These are phyloP conservation scores for Oryza meyeriana DNA, from an alignment of 176 grass and related monocot genomes.

Conservation along the genomic window DNA sequence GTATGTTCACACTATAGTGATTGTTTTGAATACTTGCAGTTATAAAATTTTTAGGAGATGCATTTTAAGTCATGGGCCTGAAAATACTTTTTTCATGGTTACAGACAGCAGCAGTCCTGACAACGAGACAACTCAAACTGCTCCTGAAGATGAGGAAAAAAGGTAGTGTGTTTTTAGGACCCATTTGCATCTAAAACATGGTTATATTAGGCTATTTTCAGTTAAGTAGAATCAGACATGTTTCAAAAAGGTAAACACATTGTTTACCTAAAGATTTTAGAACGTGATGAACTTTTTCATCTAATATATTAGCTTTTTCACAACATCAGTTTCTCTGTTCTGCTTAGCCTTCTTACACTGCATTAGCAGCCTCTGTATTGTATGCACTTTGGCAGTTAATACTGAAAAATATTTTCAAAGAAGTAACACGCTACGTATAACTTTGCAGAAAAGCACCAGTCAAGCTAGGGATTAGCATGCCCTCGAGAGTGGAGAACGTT, in stretches of 20 bases:
- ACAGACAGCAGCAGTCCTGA: slow-evolving; percentile 39
- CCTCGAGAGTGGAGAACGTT: slow-evolving; percentile 72
- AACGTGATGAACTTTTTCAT: not conserved
- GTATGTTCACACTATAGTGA: slow-evolving; percentile 25
- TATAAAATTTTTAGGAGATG: not conserved
- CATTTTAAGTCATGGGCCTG: not conserved
- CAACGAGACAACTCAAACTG: slow-evolving; percentile 41
- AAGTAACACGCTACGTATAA: not conserved
- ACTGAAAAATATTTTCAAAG: not conserved
- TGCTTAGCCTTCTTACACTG: not conserved
- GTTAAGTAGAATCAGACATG: not conserved
- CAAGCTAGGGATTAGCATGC: slow-evolving; percentile 73
- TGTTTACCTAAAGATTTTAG: not conserved
- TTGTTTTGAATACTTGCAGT: slow-evolving; percentile 3
- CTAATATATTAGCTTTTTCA: not conserved
- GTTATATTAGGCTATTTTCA: not conserved
- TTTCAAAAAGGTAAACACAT: not conserved
- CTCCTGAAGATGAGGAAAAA: slow-evolving; percentile 49
- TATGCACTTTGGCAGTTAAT: not conserved
- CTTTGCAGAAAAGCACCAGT: slow-evolving; percentile 47
- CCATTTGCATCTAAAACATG: slow-evolving; percentile 5
- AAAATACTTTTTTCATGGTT: slow-evolving; percentile 5
- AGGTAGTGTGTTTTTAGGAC: slow-evolving; percentile 31
- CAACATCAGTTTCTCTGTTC: not conserved
- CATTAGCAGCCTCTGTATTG: not conserved